Evolutionary conservation across 2,329 filamentous ascomycete genomes (phyloP).

Genomic region (Neopestalotiopsis rosae): DNA sequence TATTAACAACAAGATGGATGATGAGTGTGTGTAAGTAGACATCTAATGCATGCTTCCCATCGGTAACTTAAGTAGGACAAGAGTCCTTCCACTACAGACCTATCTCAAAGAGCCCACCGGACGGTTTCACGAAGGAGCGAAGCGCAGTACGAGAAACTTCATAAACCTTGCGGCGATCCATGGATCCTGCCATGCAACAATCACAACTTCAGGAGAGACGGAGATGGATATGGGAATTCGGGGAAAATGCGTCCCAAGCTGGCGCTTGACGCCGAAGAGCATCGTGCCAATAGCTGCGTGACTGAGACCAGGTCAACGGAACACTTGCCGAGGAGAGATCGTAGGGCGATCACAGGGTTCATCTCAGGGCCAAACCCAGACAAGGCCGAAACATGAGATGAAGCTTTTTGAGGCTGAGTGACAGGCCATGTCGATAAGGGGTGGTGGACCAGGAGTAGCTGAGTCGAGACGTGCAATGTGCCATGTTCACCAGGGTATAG

Average conservation of each 20-base stretch:
- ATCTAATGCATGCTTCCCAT: not conserved
- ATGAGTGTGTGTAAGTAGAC: not conserved
- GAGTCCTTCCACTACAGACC: not conserved
- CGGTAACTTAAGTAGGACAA: not conserved
- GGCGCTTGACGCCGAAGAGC: not conserved
- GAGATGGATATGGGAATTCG: not conserved
- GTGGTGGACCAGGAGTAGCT: not conserved
- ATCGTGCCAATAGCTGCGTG: not conserved
- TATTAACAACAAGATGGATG: not conserved
- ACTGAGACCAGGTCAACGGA: not conserved
- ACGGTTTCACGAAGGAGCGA: not conserved
- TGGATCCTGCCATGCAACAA: not conserved
- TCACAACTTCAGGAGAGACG: not conserved
- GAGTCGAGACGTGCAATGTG: slow-evolving; percentile 11
- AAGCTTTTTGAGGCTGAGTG: slow-evolving; percentile 12
- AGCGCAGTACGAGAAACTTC: not conserved
- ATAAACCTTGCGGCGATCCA: not conserved
- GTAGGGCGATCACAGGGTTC: slow-evolving; percentile 7
- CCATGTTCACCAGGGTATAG: slow-evolving; percentile 12
- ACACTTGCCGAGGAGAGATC: slow-evolving; percentile 5
- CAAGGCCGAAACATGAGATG: slow-evolving; percentile 17
- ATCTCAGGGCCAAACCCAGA: slow-evolving; percentile 6
- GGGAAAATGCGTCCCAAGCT: not conserved
- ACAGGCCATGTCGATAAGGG: not conserved
- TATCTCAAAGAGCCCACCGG: not conserved